Conservation (phyloP, 2,329 filamentous ascomycete genomes). For the Calonectria crousiana region DNA sequence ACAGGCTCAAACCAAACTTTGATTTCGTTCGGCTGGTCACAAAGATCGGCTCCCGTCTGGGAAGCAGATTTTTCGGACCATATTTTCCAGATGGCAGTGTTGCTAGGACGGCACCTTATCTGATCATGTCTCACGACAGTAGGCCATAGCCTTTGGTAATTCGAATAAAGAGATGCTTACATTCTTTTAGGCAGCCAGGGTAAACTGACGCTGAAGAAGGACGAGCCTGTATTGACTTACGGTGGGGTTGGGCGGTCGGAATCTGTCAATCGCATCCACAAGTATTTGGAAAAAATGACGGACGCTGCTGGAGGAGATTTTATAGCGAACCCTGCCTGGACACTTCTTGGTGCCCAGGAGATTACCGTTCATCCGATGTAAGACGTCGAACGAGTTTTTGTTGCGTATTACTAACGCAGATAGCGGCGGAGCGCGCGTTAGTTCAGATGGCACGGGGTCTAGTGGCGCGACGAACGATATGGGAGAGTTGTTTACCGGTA, state of each 20-base stretch:
- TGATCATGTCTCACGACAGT: constrained; percentile 77
- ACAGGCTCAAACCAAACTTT: constrained; percentile 54
- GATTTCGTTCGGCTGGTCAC: constrained; percentile 8
- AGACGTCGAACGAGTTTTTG: neutral
- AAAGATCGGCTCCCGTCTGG: constrained; percentile 39
- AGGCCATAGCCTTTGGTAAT: constrained; percentile 33
- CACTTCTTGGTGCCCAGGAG: constrained; percentile 66
- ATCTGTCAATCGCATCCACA: constrained; percentile 66
- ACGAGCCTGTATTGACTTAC: constrained; percentile 71
- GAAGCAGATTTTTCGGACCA: constrained; percentile 69
- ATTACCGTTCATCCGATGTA: constrained; percentile 73
- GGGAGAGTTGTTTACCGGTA: constrained; percentile 70
- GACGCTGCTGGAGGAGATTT: constrained; percentile 70
- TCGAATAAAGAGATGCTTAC: neutral
- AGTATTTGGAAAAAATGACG: constrained; percentile 65
- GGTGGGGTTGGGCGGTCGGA: constrained; percentile 68
- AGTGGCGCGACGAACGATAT: constrained; percentile 72
- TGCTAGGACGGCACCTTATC: constrained; percentile 71
- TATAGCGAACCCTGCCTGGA: constrained; percentile 69
- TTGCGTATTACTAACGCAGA: neutral
- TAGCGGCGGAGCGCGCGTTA: constrained; percentile 72
- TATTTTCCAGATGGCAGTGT: constrained; percentile 68
- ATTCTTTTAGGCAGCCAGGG: constrained; percentile 65
- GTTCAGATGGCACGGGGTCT: constrained; percentile 66
- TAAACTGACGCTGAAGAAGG: constrained; percentile 68